Evolutionary conservation across 106 monocot species (phyloP), one percentile per base, ranked within the genome.

Genomic region (Cymbidium sinense): DNA sequence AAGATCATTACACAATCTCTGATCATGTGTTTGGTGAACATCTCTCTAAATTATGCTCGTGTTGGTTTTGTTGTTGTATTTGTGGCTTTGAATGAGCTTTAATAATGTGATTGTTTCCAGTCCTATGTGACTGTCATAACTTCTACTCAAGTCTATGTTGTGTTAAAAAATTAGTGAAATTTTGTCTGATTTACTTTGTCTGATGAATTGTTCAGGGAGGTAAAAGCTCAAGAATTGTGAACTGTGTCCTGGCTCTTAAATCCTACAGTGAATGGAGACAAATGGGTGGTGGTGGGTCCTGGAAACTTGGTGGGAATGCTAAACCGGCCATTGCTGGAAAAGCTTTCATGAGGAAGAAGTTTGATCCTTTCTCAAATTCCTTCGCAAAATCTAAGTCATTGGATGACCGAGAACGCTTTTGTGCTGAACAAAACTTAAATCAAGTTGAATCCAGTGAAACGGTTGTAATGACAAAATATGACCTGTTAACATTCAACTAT

Each of bases 251-350:
- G 51, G 94, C 94, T 29, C 86, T 99, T 20, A 94, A 99, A 77
- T 94, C 98, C 2, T 99, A 94, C 34, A 65, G 85, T 75, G 94
- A 94, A 70, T 92, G 98, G 98, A 90, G 88, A 50, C 87, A 94
- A 89, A 81, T 75, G 76, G 37, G 37, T 37, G 37, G 37, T 37
- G 37, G 37, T 37, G 37, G 37, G 6, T 6, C 37, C 37, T 37
- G 37, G 37, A 37, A 37, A 37, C 37, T 37, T 37, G 37, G 37
- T 37, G 37, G 37, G 37, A 37, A 83, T 70, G 39, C 86, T 69
- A 99, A 86, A 77, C 83, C 91, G 52, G 25, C 79, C 23, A 76
- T 27, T 34, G 77, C 81, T 4, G 88, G 86, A 69, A 98, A 92
- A 78, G 81, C 85, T 70, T 99, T 94, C 78, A 34, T 87, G 41